Evolutionary conservation across 768 basidiomycete species (phyloP).

Genomic region (Auricularia cornea): DNA sequence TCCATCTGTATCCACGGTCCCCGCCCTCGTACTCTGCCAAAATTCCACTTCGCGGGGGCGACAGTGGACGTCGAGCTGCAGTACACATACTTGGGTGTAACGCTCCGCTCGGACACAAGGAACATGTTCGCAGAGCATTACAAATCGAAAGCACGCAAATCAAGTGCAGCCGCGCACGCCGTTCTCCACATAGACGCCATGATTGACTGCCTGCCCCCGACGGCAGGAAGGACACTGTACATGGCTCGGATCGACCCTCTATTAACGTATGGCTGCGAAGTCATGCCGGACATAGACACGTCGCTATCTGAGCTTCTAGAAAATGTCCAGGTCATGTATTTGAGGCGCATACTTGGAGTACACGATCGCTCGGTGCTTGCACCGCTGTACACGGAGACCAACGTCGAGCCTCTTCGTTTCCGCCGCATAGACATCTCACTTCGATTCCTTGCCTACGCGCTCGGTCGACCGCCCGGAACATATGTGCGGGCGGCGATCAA

Average conservation of each 20-base stretch:
- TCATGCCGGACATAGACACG: conserved; percentile 11
- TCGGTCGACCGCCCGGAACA: not conserved
- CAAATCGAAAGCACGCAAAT: conserved; percentile 10
- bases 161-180: conserved; percentile 11
- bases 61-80: not conserved
- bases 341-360: conserved; percentile 5
- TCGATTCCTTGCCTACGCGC: conserved; percentile 13
- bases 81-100: conserved; percentile 6
- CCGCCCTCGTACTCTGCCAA: not conserved
- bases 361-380: not conserved
- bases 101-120: conserved; percentile 2
- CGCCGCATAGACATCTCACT: conserved; percentile 12
- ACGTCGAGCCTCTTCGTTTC: conserved; percentile 4
- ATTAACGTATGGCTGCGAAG: conserved; percentile 17
- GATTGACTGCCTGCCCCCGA: conserved; percentile 13
- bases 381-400: conserved; percentile 9
- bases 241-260: conserved; percentile 18
- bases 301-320: conserved; percentile 1
- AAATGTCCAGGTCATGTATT: conserved; percentile 10
- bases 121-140: conserved; percentile 15
- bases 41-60: not conserved
- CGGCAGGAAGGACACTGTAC: conserved; percentile 13
- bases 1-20: conserved; percentile 15
- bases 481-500: not conserved
- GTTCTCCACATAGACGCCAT: conserved; percentile 13